A percentile compares a stretch with the other conserved stretches of the same genome.
phyloP scores from a whole-genome alignment of 139 green algal species.

The Haematococcus sp. region DNA sequence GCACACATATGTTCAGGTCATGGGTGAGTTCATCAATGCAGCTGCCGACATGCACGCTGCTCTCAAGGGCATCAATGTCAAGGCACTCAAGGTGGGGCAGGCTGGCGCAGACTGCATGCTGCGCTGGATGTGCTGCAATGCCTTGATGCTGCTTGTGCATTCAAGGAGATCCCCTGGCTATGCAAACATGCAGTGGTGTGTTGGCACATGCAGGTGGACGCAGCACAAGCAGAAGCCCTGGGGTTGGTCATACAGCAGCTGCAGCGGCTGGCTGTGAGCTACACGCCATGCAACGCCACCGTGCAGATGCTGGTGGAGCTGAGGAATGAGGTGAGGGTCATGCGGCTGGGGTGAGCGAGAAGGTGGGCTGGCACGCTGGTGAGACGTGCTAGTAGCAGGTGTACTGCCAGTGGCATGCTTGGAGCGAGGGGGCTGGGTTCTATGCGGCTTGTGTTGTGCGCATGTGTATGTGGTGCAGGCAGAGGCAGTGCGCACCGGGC shows the following conservation, averaged over 20 bases:
- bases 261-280: not conserved
- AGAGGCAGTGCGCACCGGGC: not conserved
- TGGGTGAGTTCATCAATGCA: constrained; percentile 3
- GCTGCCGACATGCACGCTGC: not conserved
- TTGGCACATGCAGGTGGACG: not conserved
- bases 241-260: not conserved
- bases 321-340: constrained; percentile 7
- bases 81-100: not conserved
- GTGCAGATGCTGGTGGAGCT: constrained; percentile 4
- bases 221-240: no score
- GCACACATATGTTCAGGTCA: no score
- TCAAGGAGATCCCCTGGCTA: no score
- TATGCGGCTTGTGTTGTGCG: no score
- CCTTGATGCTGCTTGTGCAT: not conserved
- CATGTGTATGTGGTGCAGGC: not conserved
- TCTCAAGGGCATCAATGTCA: not conserved
- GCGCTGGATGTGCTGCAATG: not conserved
- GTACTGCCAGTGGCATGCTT: no score
- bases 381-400: no score
- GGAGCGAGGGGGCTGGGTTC: no score
- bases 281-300: not conserved
- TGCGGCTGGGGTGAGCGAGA: no score
- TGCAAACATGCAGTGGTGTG: no score
- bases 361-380: no score
- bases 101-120: not conserved